Evolutionary conservation across 2,329 filamentous ascomycete species (phyloP).

Genomic region (Ramularia endophylla): DNA sequence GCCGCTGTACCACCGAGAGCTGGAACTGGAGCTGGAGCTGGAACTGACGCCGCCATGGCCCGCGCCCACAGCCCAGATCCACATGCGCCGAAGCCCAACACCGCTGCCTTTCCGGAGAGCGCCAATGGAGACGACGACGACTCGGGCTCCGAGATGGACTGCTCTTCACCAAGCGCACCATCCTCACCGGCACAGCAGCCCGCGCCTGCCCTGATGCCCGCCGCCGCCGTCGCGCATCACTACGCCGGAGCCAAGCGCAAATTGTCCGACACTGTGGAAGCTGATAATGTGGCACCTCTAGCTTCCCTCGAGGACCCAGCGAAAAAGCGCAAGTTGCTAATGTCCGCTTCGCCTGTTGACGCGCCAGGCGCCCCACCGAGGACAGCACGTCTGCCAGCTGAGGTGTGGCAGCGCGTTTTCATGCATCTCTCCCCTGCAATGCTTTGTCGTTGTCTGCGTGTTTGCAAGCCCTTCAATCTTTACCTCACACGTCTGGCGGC

Average conservation of each 20-base stretch:
- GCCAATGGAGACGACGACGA: conserved; percentile 12
- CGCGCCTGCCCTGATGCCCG: background rate
- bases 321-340: conserved; percentile 21
- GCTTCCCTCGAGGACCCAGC: conserved; percentile 7
- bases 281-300: conserved; percentile 8
- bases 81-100: background rate
- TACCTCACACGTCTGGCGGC: conserved; percentile 22
- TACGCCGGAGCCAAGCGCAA: conserved; percentile 27
- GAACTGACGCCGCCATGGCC: background rate
- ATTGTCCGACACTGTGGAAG: conserved; percentile 15
- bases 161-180: conserved; percentile 22
- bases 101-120: conserved; percentile 3
- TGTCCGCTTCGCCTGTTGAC: background rate
- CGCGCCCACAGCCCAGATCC: too few relatives aligned
- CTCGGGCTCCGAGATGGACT: conserved; percentile 25
- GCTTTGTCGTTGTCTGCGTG: conserved; percentile 28
- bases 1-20: too few relatives aligned
- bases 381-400: conserved; percentile 14
- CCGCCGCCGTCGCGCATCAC: background rate
- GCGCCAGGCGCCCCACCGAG: conserved; percentile 1
- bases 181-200: conserved; percentile 12
- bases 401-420: conserved; percentile 32
- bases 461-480: conserved; percentile 26
- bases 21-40: background rate
- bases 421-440: conserved; percentile 27